phyloP scores from a whole-genome alignment of 441 rosid species.

The Cnidoscolus chayamansa region DNA sequence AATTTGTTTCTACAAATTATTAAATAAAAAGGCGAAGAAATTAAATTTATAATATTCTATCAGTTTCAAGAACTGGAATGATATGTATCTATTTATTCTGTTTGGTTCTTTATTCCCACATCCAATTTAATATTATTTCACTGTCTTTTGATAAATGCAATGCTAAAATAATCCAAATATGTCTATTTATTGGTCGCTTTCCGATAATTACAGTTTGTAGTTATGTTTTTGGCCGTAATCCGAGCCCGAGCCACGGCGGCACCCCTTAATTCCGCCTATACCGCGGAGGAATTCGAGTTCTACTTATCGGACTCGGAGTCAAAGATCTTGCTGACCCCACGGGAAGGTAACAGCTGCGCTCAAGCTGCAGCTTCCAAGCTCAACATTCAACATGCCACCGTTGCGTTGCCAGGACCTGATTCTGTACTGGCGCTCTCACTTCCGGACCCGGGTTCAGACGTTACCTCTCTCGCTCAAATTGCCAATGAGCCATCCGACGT shows the following conservation, averaged over 20 bases:
- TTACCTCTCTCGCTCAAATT: conserved; percentile 20
- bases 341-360: conserved; percentile 55
- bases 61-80: too few relatives aligned
- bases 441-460: conserved; percentile 8
- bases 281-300: conserved; percentile 81
- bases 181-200: neutral
- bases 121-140: neutral
- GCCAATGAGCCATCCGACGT: conserved; percentile 55
- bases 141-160: neutral
- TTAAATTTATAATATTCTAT: too few relatives aligned
- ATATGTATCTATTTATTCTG: too few relatives aligned
- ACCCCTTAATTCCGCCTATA: conserved; percentile 78
- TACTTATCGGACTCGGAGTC: conserved; percentile 89
- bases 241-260: conserved; percentile 80
- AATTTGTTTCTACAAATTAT: too few relatives aligned
- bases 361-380: conserved; percentile 78
- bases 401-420: conserved; percentile 35
- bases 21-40: too few relatives aligned
- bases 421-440: conserved; percentile 19
- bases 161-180: neutral
- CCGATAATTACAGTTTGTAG: conserved; percentile 46
- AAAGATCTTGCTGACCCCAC: conserved; percentile 53
- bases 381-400: conserved; percentile 52
- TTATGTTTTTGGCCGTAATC: conserved; percentile 71
- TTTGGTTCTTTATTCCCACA: too few relatives aligned